Conservation (phyloP, 768 basidiomycete species). For the Dioszegia aurantiaca region DNA sequence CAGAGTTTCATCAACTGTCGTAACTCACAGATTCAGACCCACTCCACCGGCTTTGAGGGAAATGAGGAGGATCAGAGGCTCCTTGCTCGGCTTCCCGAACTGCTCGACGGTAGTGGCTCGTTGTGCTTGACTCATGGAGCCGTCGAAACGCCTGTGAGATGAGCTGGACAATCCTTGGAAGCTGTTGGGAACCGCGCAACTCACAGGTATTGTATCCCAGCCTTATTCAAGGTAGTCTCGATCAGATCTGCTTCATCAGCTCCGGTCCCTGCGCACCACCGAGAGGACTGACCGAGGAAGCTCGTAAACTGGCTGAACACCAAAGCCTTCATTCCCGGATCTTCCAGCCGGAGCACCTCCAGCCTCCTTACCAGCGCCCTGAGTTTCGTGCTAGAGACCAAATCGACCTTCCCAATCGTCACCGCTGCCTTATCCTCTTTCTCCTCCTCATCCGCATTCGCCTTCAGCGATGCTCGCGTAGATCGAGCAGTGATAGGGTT, state of each 20-base stretch:
- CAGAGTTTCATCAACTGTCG: no score
- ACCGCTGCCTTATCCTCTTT: conserved; percentile 49
- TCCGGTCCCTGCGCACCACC: neutral
- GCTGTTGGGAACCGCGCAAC: neutral
- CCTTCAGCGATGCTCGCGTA: no score
- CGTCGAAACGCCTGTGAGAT: conserved; percentile 69
- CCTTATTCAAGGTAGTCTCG: conserved; percentile 47
- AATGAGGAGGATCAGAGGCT: conserved; percentile 62
- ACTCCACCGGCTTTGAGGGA: conserved; percentile 73
- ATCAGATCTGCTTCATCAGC: conserved; percentile 43
- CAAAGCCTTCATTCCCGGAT: conserved; percentile 61
- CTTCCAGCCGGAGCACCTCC: conserved; percentile 60
- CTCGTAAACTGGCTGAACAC: conserved; percentile 52
- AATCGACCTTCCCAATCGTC: conserved; percentile 72
- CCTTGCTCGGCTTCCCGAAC: conserved; percentile 68
- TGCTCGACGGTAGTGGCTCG: conserved; percentile 70
- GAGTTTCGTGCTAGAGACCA: conserved; percentile 85
- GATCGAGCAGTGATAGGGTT: conserved; percentile 35
- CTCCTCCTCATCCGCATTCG: conserved; percentile 21
- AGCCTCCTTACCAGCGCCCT: conserved; percentile 75
- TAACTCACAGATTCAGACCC: conserved; percentile 68
- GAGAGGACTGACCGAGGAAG: conserved; percentile 37
- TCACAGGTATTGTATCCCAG: conserved; percentile 45
- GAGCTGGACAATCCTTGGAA: neutral
- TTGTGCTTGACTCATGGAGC: conserved; percentile 83